Conservation (phyloP, 1,284 basidiomycete genomes). For the Stereum hirsutum region DNA sequence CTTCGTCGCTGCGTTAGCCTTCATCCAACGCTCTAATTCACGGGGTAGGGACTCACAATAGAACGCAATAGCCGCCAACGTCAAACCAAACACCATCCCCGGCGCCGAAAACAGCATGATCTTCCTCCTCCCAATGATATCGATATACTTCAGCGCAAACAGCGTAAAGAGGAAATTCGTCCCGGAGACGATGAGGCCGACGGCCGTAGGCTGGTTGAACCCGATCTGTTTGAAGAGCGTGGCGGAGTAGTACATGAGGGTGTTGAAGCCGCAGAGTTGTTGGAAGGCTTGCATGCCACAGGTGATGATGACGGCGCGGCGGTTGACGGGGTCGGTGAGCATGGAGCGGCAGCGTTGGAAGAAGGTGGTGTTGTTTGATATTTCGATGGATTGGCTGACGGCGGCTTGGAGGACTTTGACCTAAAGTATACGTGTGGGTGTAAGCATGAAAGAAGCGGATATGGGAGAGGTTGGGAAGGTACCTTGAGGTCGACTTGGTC, state of each 20-base stretch:
- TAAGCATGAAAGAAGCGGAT: background rate
- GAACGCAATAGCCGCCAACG: constrained; percentile 68
- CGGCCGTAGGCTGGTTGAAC: constrained; percentile 73
- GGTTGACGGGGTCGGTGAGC: constrained; percentile 47
- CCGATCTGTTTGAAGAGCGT: constrained; percentile 77
- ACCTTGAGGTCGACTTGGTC: constrained; percentile 65
- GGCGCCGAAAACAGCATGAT: constrained; percentile 76
- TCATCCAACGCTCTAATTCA: background rate
- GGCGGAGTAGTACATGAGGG: constrained; percentile 27
- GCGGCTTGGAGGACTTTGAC: constrained; percentile 50
- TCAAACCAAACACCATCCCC: constrained; percentile 67
- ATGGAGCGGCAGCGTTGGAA: constrained; percentile 46
- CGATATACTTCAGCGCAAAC: constrained; percentile 75
- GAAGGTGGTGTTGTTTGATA: constrained; percentile 54
- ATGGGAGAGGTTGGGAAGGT: background rate
- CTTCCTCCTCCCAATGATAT: constrained; percentile 65
- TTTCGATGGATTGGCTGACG: constrained; percentile 56
- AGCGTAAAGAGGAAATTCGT: constrained; percentile 82
- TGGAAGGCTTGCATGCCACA: constrained; percentile 79
- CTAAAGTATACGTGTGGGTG: constrained; percentile 19
- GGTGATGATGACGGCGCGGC: constrained; percentile 64
- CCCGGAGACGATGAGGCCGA: constrained; percentile 69
- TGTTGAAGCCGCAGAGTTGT: constrained; percentile 68
- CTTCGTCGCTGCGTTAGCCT: constrained; percentile 22
- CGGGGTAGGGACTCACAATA: constrained; percentile 57